phyloP scores from a whole-genome alignment of 2,329 filamentous ascomycete species.

The Didymella exigua region DNA sequence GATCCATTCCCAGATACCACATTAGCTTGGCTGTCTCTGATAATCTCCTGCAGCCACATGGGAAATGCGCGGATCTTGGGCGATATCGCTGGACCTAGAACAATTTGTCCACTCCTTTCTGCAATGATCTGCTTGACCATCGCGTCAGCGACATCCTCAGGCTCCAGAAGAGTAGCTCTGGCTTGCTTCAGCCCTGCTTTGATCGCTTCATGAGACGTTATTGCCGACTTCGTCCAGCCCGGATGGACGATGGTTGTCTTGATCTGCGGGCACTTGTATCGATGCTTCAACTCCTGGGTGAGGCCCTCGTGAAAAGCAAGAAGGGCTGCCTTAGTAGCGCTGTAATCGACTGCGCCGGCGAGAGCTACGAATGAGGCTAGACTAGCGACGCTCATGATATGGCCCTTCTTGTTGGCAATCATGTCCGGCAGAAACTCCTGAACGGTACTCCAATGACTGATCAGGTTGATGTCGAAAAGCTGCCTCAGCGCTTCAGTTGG shows the following conservation, averaged over 20 bases:
- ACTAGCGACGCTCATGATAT: conserved; percentile 45
- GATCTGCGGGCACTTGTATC: conserved; percentile 52
- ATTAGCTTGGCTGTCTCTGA: conserved; percentile 40
- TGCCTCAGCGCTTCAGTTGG: conserved; percentile 31
- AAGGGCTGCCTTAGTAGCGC: conserved; percentile 43
- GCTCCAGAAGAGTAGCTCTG: conserved; percentile 45
- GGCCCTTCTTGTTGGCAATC: conserved; percentile 45
- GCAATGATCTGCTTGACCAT: conserved; percentile 53
- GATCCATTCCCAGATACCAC: conserved; percentile 36
- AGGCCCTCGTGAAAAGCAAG: conserved; percentile 46
- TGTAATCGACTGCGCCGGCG: conserved; percentile 44
- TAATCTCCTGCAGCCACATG: conserved; percentile 42
- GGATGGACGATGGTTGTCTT: conserved; percentile 53
- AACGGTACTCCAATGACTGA: conserved; percentile 47
- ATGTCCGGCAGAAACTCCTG: conserved; percentile 48
- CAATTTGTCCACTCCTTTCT: conserved; percentile 49
- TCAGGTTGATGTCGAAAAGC: conserved; percentile 44
- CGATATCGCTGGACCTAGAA: conserved; percentile 42
- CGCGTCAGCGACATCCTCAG: conserved; percentile 49
- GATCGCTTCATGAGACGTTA: conserved; percentile 35
- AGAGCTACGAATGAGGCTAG: conserved; percentile 43
- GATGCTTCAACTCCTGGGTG: conserved; percentile 49
- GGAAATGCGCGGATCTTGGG: conserved; percentile 39
- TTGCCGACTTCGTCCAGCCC: conserved; percentile 50
- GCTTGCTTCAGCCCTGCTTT: conserved; percentile 39